Evolutionary conservation across 495 filamentous ascomycete genomes (phyloP).

Genomic region (Podospora pseudopauciseta): DNA sequence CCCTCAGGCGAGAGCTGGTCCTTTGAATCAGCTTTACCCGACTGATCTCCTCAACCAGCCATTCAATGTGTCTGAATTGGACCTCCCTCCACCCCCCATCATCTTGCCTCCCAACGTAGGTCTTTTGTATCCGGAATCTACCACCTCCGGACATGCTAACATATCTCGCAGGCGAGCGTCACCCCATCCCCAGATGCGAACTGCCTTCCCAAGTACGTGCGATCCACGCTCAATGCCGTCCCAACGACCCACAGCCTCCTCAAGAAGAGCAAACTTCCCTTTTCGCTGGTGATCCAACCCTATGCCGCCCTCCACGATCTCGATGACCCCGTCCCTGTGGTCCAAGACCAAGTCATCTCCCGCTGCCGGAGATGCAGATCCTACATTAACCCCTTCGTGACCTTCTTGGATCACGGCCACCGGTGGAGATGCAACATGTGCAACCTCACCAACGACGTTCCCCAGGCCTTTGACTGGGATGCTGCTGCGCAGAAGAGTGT

Average conservation of each 20-base stretch:
- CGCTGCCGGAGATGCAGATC: slow-evolving; percentile 91
- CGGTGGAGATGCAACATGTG: slow-evolving; percentile 99
- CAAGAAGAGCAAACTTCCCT: slow-evolving; percentile 94
- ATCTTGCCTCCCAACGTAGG: slow-evolving; percentile 88
- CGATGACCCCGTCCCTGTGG: slow-evolving; percentile 85
- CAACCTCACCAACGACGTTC: slow-evolving; percentile 96
- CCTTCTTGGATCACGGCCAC: slow-evolving; percentile 94
- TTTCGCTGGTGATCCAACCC: slow-evolving; percentile 93
- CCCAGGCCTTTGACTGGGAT: slow-evolving; percentile 98
- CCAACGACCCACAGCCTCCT: slow-evolving; percentile 86
- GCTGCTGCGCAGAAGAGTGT: slow-evolving; percentile 80
- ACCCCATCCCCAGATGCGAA: slow-evolving; percentile 91
- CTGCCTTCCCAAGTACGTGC: slow-evolving; percentile 89
- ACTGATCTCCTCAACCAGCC: slow-evolving; percentile 88
- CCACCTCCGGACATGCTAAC: slow-evolving; percentile 24
- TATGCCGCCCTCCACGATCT: slow-evolving; percentile 89
- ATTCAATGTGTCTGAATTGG: slow-evolving; percentile 88
- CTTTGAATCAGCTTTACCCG: slow-evolving; percentile 84
- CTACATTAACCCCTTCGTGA: slow-evolving; percentile 96
- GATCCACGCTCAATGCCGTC: slow-evolving; percentile 89
- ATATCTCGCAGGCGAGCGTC: slow-evolving; percentile 66
- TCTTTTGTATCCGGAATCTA: slow-evolving; percentile 14
- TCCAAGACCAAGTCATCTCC: slow-evolving; percentile 95
- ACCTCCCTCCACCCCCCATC: slow-evolving; percentile 87
- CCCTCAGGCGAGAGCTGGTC: slow-evolving; percentile 49